phyloP scores from a whole-genome alignment of 2,329 filamentous ascomycete genomes.

The Trichophyton verrucosum region DNA sequence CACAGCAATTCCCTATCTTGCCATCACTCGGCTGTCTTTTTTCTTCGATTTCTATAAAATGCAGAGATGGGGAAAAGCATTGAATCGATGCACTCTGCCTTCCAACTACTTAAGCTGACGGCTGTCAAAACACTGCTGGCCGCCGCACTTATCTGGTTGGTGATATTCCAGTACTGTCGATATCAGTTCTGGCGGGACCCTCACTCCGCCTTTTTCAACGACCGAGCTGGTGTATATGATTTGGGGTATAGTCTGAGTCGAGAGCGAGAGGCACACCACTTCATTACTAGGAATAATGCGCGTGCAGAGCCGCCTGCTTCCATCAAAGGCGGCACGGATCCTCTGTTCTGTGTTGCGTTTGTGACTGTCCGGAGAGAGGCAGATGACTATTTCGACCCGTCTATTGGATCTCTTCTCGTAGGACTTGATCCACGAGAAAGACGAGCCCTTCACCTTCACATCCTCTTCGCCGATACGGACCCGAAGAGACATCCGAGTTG shows the following conservation, averaged over 20 bases:
- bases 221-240: conserved; percentile 17
- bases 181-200: conserved; percentile 19
- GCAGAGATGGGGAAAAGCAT: neutral
- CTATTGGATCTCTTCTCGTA: conserved; percentile 18
- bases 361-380: conserved; percentile 17
- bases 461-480: conserved; percentile 19
- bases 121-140: conserved; percentile 9
- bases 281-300: conserved; percentile 16
- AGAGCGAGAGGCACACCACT: conserved; percentile 16
- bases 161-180: conserved; percentile 16
- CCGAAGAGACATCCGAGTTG: conserved; percentile 18
- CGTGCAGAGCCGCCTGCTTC: conserved; percentile 8
- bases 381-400: conserved; percentile 19
- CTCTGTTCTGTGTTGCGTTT: conserved; percentile 17
- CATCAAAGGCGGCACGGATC: conserved; percentile 4
- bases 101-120: conserved; percentile 19
- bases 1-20: too few species aligned
- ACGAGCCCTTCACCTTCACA: conserved; percentile 14
- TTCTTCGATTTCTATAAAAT: too few species aligned
- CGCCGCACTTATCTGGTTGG: conserved; percentile 11
- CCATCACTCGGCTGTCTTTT: too few species aligned
- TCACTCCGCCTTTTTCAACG: conserved; percentile 21
- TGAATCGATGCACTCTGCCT: neutral
- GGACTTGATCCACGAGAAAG: conserved; percentile 17
- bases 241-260: conserved; percentile 19